Conservation (phyloP, 2,329 filamentous ascomycete genomes). For the Talaromyces funiculosus region DNA sequence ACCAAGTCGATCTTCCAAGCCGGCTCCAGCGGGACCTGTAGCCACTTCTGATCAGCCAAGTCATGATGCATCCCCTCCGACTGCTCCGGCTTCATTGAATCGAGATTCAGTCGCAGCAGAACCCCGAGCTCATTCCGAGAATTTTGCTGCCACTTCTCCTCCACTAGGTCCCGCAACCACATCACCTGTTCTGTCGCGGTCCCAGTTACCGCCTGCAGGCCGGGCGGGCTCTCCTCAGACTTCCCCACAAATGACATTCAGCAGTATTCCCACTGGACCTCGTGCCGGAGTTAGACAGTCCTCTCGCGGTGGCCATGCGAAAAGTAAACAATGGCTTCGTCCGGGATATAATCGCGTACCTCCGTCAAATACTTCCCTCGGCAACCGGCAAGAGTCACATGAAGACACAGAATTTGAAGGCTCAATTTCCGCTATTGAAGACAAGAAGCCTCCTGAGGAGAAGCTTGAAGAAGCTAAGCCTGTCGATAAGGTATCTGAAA, state of each 20-base stretch:
- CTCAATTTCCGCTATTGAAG: not conserved
- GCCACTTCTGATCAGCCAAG: conserved; percentile 18
- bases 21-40: conserved; percentile 15
- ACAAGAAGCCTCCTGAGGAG: not conserved
- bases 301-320: conserved; percentile 27
- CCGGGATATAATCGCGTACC: conserved; percentile 29
- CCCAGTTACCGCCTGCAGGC: conserved; percentile 21
- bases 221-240: conserved; percentile 29
- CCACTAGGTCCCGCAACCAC: conserved; percentile 19
- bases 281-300: conserved; percentile 34
- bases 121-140: conserved; percentile 6
- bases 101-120: conserved; percentile 23
- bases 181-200: conserved; percentile 24
- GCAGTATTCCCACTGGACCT: conserved; percentile 38
- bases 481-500: not conserved
- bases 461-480: not conserved
- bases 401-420: conserved; percentile 24
- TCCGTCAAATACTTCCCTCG: conserved; percentile 17
- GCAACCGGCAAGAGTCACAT: conserved; percentile 27
- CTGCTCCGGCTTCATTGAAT: conserved; percentile 31
- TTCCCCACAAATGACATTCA: conserved; percentile 32
- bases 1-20: conserved; percentile 22
- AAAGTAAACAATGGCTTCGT: conserved; percentile 38
- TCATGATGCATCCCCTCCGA: conserved; percentile 31
- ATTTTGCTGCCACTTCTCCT: conserved; percentile 4